Conservation (phyloP, 208 protist genomes). For the Naegleria fowleri region DNA sequence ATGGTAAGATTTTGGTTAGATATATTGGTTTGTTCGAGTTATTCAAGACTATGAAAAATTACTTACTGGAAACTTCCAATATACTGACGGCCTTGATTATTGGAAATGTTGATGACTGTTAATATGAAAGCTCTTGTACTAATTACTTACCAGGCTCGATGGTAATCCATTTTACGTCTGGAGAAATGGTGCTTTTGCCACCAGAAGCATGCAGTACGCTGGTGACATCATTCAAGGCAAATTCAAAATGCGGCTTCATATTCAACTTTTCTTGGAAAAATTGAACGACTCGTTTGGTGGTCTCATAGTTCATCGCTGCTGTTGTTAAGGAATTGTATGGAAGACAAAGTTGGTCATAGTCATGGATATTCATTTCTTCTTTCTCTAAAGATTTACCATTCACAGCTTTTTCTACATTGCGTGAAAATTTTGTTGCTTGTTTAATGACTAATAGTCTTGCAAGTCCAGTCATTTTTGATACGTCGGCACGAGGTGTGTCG, state of each 20-base stretch:
- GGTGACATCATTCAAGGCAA: background rate
- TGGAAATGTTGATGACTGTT: no score
- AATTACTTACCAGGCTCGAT: background rate
- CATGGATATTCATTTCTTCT: background rate
- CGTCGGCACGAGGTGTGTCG: background rate
- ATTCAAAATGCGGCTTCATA: background rate
- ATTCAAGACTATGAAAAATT: no score
- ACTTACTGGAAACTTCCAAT: slow-evolving; percentile 3
- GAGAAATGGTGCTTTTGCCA: background rate
- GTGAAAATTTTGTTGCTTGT: background rate
- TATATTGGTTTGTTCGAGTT: no score
- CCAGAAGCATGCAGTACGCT: background rate
- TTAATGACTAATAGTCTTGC: background rate
- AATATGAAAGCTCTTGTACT: no score
- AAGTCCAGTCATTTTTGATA: background rate
- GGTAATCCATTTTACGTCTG: background rate
- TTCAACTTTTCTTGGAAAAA: background rate
- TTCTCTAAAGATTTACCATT: background rate
- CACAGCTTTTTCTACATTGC: background rate
- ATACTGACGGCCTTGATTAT: background rate
- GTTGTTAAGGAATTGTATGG: background rate
- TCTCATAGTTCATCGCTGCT: background rate
- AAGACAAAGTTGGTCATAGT: background rate
- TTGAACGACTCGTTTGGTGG: background rate
- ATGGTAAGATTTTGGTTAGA: background rate